These are phyloP conservation scores for Iris macrosiphon DNA, from an alignment of 106 monocot genomes.

Conservation along the genomic window DNA sequence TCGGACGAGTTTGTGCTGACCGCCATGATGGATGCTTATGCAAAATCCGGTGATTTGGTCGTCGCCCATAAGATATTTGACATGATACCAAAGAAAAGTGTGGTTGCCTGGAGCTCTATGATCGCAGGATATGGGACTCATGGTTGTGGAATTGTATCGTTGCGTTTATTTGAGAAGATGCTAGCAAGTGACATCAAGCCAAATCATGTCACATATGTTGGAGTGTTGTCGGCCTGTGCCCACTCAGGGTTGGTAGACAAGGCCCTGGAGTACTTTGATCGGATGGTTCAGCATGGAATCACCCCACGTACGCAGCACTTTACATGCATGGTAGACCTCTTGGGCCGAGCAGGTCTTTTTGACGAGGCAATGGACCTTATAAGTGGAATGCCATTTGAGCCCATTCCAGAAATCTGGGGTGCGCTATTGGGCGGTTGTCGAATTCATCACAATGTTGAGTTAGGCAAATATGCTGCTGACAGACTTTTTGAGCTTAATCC, in stretches of 20 bases:
- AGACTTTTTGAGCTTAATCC: constrained; percentile 18
- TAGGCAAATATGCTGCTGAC: constrained; percentile 17
- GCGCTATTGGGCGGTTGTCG: constrained; percentile 9
- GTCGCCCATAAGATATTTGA: constrained; percentile 11
- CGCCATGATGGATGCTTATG: constrained; percentile 20
- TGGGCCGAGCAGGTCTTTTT: constrained; percentile 9
- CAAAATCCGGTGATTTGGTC: constrained; percentile 18
- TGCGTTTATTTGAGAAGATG: constrained; percentile 9
- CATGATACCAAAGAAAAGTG: neutral
- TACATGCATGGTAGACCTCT: constrained; percentile 9
- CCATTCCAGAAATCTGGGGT: constrained; percentile 9
- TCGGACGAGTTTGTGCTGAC: constrained; percentile 16
- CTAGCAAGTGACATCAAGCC: constrained; percentile 6
- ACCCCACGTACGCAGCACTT: constrained; percentile 11
- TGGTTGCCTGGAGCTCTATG: constrained; percentile 17
- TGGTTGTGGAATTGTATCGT: constrained; percentile 1
- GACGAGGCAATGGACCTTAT: constrained; percentile 11
- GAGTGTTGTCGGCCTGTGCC: constrained; percentile 9
- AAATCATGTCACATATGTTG: constrained; percentile 11
- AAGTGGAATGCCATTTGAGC: constrained; percentile 9
- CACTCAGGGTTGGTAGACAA: constrained; percentile 7
- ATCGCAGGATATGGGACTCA: constrained; percentile 14
- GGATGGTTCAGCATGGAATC: constrained; percentile 6
- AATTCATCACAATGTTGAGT: constrained; percentile 10
- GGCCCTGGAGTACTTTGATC: neutral